Percentiles rank a stretch among this genome's conserved stretches.
Evolutionary conservation across 2,329 filamentous ascomycete species (phyloP).

Genomic region (Fusarium goolgardi): DNA sequence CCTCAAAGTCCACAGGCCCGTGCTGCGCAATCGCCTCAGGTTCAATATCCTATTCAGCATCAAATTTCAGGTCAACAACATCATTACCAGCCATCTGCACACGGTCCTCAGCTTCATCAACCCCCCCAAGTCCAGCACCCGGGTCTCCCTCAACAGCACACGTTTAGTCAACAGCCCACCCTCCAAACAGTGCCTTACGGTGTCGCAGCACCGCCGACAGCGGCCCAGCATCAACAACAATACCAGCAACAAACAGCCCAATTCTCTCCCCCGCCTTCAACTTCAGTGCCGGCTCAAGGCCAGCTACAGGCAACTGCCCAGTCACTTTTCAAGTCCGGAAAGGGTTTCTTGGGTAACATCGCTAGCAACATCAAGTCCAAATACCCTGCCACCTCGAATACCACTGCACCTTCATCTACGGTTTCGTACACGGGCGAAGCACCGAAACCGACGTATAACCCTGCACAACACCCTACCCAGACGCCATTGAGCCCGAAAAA

Average conservation of each 20-base stretch:
- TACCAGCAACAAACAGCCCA: slow-evolving; percentile 27
- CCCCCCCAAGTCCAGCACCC: not conserved
- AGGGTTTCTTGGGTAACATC: slow-evolving; percentile 21
- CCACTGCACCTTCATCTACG: not conserved
- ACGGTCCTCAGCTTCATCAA: not conserved
- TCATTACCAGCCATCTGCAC: not conserved
- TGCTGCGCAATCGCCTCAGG: not conserved
- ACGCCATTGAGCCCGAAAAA: slow-evolving; percentile 1
- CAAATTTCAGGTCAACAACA: not conserved
- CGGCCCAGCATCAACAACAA: slow-evolving; percentile 13
- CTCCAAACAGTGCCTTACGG: slow-evolving; percentile 21
- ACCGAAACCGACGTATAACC: slow-evolving; percentile 16
- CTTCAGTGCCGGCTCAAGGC: not conserved
- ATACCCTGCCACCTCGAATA: slow-evolving; percentile 11
- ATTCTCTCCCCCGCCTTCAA: slow-evolving; percentile 18
- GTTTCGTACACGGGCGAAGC: not conserved
- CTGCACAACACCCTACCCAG: slow-evolving; percentile 14
- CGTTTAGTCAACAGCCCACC: not conserved
- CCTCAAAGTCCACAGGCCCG: not conserved
- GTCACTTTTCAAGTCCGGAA: slow-evolving; percentile 26
- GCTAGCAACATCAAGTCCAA: slow-evolving; percentile 36
- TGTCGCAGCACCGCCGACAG: slow-evolving; percentile 15
- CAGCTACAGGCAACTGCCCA: slow-evolving; percentile 18
- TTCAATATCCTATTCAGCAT: not conserved
- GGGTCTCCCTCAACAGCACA: slow-evolving; percentile 13